These are phyloP conservation scores for Populus tomentosa DNA, from an alignment of 441 rosid species.

Conservation along the genomic window DNA sequence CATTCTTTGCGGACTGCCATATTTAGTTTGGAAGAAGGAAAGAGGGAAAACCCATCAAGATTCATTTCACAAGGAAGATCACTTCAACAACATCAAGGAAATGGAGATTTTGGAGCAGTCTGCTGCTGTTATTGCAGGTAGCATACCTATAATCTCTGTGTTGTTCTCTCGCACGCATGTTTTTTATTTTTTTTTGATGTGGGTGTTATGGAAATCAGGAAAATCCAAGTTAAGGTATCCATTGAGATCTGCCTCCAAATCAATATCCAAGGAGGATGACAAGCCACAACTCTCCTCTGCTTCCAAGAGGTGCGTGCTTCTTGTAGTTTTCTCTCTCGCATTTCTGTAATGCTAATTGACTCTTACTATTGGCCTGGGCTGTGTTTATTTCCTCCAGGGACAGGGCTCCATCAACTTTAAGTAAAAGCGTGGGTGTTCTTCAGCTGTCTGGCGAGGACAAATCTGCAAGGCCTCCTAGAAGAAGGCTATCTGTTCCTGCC, in stretches of 20 bases:
- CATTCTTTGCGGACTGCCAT: neutral
- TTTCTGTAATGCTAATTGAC: no score
- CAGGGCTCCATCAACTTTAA: slow-evolving; percentile 44
- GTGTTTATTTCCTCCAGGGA: slow-evolving; percentile 30
- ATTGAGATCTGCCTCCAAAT: slow-evolving; percentile 63
- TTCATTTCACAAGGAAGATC: no score
- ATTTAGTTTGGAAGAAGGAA: neutral
- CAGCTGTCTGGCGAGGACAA: slow-evolving; percentile 65
- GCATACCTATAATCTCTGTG: neutral
- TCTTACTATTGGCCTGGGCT: no score
- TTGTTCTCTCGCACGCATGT: neutral
- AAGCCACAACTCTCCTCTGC: slow-evolving; percentile 44
- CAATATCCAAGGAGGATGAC: slow-evolving; percentile 40
- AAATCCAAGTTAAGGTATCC: slow-evolving; percentile 72
- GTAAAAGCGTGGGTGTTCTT: slow-evolving; percentile 72
- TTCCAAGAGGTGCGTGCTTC: slow-evolving; percentile 43
- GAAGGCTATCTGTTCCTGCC: slow-evolving; percentile 74
- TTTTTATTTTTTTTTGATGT: neutral
- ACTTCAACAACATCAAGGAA: slow-evolving; percentile 29
- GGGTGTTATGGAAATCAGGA: slow-evolving; percentile 25
- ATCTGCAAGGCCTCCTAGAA: slow-evolving; percentile 73
- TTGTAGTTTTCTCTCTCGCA: no score
- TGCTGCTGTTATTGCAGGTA: slow-evolving; percentile 28
- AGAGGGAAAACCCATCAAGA: no score
- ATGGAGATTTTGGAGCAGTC: slow-evolving; percentile 31